Base-by-base conservation (phyloP, 257 asterid genomes). In the Solanum ahanhuiri region DNA sequence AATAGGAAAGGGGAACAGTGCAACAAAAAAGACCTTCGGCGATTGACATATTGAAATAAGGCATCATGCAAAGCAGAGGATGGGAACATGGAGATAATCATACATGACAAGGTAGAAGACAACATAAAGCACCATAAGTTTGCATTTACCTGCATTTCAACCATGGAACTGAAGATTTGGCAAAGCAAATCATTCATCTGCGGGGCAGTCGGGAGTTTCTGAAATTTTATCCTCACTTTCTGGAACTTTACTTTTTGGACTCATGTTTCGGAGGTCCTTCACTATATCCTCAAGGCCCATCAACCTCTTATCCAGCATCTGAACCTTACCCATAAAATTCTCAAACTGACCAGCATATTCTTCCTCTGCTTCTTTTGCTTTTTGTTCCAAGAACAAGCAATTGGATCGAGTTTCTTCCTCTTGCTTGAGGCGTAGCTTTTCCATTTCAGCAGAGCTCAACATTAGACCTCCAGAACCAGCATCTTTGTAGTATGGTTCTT, bases 391-490 rank as follows among this genome's bases (percentile, higher is more conserved):
- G 33, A 92, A 20, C 45, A 89, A 86, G 89, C 95, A 93, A 73
- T 83, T 90, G 89, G 88, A 17, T 84, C 79, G 87, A 33, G 33
- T 86, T 86, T 95, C 98, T 87, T 96, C 99, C 88, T 94, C 92
- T 82, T 85, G 89, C 87, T 88, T 90, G 88, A 83, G 87, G 31
- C 89, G 88, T 12, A 83, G 89, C 86, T 81, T 93, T 89, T 94
- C 98, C 33, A 95, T 92, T 86, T 94, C 98, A 9, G 85, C 89
- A 70, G 87, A 85, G 63, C 94, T 92, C 93, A 95, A 72, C 93
- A 95, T 92, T 23, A 93, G 91, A 57, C 99, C 99, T 76, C 97
- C 96, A 4, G 89, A 89, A 70, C 98, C 98, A 41, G 89, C 93
- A 87, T 93, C 97, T 88, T 86, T 92, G 90, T 96, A 96, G 1